Evolutionary conservation across 2,329 filamentous ascomycete species (phyloP).

Genomic region (Metarhizium rileyi): DNA sequence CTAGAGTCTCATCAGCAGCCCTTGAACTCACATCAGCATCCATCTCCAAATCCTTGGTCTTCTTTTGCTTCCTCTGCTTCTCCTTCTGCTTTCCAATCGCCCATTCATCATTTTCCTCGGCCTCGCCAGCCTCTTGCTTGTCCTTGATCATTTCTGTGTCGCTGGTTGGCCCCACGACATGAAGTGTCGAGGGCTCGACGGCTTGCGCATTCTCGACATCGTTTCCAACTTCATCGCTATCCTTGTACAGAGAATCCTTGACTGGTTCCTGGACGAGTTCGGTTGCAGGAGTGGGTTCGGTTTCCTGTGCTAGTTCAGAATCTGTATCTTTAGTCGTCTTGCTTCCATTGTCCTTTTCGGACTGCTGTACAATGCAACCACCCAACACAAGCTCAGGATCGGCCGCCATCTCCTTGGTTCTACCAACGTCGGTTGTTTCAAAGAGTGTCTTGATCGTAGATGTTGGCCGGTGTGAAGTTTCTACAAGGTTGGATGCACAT

Average conservation of each 20-base stretch:
- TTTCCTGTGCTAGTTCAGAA: conserved; percentile 19
- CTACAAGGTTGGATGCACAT: neutral
- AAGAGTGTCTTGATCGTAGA: conserved; percentile 1
- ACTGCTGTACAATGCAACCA: conserved; percentile 19
- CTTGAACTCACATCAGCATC: conserved; percentile 10
- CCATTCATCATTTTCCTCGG: conserved; percentile 7
- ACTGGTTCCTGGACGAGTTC: neutral
- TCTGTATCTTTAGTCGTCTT: conserved; percentile 23
- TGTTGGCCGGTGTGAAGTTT: conserved; percentile 10
- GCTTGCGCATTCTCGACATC: neutral
- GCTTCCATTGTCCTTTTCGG: conserved; percentile 24
- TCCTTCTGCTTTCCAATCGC: conserved; percentile 11
- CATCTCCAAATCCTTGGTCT: conserved; percentile 9
- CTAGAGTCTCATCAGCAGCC: conserved; percentile 4
- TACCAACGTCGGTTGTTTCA: neutral
- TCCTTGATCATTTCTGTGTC: conserved; percentile 2
- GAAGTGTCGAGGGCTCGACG: neutral
- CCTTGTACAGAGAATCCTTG: neutral
- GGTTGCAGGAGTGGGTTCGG: conserved; percentile 13
- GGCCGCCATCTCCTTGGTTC: conserved; percentile 11
- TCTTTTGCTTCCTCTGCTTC: conserved; percentile 23
- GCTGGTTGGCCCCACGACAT: neutral
- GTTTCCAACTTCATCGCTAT: neutral
- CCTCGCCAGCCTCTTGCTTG: neutral
- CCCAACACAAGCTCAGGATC: conserved; percentile 20